Base-by-base conservation (phyloP, 2,329 filamentous ascomycete genomes). In the Trichoderma sp. region DNA sequence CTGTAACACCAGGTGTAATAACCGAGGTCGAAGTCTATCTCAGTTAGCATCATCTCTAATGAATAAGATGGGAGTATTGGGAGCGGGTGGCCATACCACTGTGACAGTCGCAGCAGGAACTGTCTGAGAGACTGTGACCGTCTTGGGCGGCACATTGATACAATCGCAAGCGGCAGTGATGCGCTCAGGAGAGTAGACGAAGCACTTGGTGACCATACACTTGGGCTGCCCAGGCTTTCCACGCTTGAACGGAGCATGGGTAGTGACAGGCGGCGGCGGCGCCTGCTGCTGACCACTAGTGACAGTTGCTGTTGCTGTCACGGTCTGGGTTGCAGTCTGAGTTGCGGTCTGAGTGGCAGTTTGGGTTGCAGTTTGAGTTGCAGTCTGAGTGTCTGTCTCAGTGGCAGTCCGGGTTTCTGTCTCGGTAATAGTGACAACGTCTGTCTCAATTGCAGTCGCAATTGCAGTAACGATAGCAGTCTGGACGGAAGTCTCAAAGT, bases 121-220 rank as follows among this genome's bases (percentile, higher is more conserved):
- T 15, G 70, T 73, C 23, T 73, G 58, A 1, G 75, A 75, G 32
- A 66, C 32, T 36, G 72, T 76, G 28, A 76, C 20, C 3, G 75
- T 76, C 20, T 61, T 23, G 20, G 73, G 74, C 0, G 76, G 74
- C 1, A 76, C 75, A 20, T 73, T 71, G 32, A 77, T 77, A 66
- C 76, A 77, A 11, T 73, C 72, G 30, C 76, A 77, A 15, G 74
- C 76, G 15, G 74, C 76, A 11, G 75, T 75, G 62, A 77, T 75
- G 4, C 75, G 75, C n/a, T 74, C 74, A 9, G 74, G 73, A 64
- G 75, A 73, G 26, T 76, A 77, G 3, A 71, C 73, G 26, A 74
- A 75, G 5, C 74, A 68, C 8, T 68, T 74, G 8, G 75, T 76
- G 1, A 73, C 74, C 75, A 76, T 76, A 36, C 74, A 76, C 36